phyloP scores from a whole-genome alignment of 805 yeast species.

The Candida manassasensis region DNA sequence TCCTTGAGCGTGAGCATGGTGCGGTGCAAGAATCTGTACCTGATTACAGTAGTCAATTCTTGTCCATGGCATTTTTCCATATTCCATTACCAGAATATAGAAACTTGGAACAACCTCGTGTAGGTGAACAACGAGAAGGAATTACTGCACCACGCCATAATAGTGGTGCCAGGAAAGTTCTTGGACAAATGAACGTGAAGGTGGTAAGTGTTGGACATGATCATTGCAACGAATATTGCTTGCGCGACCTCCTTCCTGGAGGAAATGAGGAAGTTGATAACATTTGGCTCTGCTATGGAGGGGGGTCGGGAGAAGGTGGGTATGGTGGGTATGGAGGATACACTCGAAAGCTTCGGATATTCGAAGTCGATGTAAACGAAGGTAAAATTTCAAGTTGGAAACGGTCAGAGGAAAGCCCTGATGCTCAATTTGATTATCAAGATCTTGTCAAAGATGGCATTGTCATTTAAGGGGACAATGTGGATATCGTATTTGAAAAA shows the following conservation, averaged over 20 bases:
- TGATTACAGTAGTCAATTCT: slow-evolving; percentile 38
- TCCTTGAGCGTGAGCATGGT: slow-evolving; percentile 36
- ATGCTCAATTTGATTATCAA: slow-evolving; percentile 46
- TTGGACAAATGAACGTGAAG: slow-evolving; percentile 64
- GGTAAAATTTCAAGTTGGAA: slow-evolving; percentile 66
- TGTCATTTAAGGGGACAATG: slow-evolving; percentile 18
- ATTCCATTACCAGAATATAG: slow-evolving; percentile 87
- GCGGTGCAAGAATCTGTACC: slow-evolving; percentile 23
- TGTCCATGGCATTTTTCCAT: slow-evolving; percentile 90
- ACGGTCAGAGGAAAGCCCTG: slow-evolving; percentile 53
- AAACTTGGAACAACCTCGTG: slow-evolving; percentile 39
- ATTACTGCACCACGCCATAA: slow-evolving; percentile 75
- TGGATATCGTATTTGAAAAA: no score
- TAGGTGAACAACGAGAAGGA: slow-evolving; percentile 68
- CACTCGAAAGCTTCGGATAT: slow-evolving; percentile 72
- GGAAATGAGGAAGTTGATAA: slow-evolving; percentile 27
- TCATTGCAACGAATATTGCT: slow-evolving; percentile 90
- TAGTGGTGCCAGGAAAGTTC: slow-evolving; percentile 56
- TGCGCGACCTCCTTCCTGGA: slow-evolving; percentile 40
- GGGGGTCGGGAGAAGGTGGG: slow-evolving; percentile 92
- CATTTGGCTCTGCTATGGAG: slow-evolving; percentile 91
- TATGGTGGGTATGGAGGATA: slow-evolving; percentile 92
- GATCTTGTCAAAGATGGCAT: slow-evolving; percentile 43
- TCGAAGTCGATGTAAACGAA: slow-evolving; percentile 52
- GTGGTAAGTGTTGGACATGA: slow-evolving; percentile 89